Percentiles rank a stretch among this genome's conserved stretches.
phyloP scores from a whole-genome alignment of 1,139 yeast genomes.

The Blastobotrys malaysiensis region DNA sequence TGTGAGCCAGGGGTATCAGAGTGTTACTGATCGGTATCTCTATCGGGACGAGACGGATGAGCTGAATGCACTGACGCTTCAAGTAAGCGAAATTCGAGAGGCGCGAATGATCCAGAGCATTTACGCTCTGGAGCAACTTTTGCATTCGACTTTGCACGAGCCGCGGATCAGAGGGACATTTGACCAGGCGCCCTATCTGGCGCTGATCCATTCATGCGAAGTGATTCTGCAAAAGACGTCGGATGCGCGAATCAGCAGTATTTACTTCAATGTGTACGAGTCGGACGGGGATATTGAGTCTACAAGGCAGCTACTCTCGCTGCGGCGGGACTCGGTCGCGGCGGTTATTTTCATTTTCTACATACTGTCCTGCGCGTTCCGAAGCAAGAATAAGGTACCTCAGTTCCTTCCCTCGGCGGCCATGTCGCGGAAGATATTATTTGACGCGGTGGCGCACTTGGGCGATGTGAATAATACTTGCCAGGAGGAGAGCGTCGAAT shows the following conservation, averaged over 20 bases:
- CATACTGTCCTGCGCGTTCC: constrained; percentile 40
- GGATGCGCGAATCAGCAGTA: constrained; percentile 45
- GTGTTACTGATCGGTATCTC: constrained; percentile 43
- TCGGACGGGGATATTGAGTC: constrained; percentile 36
- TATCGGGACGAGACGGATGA: constrained; percentile 44
- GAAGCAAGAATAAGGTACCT: constrained; percentile 38
- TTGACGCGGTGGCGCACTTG: constrained; percentile 36
- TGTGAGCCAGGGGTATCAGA: constrained; percentile 43
- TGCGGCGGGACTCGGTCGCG: constrained; percentile 45
- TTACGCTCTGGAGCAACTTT: constrained; percentile 37
- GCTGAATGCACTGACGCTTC: constrained; percentile 41
- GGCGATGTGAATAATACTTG: constrained; percentile 20
- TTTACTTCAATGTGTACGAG: constrained; percentile 44
- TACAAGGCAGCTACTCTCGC: constrained; percentile 37
- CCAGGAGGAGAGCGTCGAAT: background rate
- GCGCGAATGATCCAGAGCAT: constrained; percentile 43
- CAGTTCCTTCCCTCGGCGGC: constrained; percentile 42
- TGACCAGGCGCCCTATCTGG: constrained; percentile 24
- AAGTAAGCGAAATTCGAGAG: constrained; percentile 43
- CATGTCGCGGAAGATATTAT: constrained; percentile 40
- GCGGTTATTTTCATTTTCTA: constrained; percentile 41
- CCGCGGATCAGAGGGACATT: constrained; percentile 31
- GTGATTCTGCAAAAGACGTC: constrained; percentile 39
- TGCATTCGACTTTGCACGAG: constrained; percentile 38
- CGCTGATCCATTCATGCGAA: constrained; percentile 38